These are phyloP conservation scores for Discostella stelligera DNA, from an alignment of 352 stramenopile species.

Conservation along the genomic window DNA sequence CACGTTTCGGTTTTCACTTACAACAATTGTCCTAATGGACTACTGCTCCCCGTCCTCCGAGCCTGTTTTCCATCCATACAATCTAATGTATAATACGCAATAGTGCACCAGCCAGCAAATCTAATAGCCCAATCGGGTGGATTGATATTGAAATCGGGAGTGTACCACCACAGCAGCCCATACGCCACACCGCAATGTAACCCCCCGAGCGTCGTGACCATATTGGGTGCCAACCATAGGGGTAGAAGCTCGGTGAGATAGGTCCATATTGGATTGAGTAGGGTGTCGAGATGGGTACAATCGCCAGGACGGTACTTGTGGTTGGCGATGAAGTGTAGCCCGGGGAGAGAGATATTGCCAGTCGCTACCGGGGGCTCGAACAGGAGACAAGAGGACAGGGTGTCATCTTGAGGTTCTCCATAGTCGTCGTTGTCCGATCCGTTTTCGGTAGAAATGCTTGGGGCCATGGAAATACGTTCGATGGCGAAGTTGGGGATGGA, in stretches of 20 bases:
- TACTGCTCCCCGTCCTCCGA: conserved; percentile 88
- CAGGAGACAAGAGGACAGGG: conserved; percentile 24
- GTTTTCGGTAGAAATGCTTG: background rate
- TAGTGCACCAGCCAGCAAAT: conserved; percentile 55
- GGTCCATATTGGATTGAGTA: conserved; percentile 70
- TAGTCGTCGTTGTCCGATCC: background rate
- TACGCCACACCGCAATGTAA: conserved; percentile 59
- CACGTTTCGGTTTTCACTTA: conserved; percentile 14
- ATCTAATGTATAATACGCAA: conserved; percentile 91
- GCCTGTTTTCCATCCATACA: conserved; percentile 96
- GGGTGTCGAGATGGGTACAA: conserved; percentile 70
- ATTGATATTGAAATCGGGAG: conserved; percentile 37
- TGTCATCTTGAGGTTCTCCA: conserved; percentile 23
- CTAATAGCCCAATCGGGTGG: conserved; percentile 63
- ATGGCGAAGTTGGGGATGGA: too few species aligned
- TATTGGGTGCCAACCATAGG: conserved; percentile 72
- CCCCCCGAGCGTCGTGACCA: conserved; percentile 63
- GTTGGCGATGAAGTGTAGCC: conserved; percentile 57
- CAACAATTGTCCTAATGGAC: conserved; percentile 94
- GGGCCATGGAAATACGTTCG: background rate
- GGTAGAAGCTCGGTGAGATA: conserved; percentile 63
- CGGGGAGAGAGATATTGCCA: conserved; percentile 24
- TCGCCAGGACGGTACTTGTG: conserved; percentile 65
- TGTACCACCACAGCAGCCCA: conserved; percentile 54
- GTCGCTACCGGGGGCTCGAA: conserved; percentile 21